A percentile compares a stretch with the other conserved stretches of the same genome.
phyloP scores from a whole-genome alignment of 2,329 filamentous ascomycete genomes.

The Escovopsis sp. region DNA sequence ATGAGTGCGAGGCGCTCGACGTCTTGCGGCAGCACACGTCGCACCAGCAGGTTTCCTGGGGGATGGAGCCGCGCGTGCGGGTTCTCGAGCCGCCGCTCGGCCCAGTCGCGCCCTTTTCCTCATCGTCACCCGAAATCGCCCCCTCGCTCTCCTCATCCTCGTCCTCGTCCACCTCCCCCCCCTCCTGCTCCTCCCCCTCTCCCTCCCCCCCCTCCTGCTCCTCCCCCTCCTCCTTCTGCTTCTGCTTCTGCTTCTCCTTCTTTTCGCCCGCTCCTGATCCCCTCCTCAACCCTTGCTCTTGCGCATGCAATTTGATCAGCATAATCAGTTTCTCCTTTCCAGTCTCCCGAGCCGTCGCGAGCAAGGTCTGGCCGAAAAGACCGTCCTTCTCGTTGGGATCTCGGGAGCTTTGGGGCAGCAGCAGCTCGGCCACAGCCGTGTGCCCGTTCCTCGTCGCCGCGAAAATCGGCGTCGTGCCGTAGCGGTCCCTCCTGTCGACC shows the following conservation, averaged over 20 bases:
- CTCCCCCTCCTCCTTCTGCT: no score
- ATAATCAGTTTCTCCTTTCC: slow-evolving; percentile 1
- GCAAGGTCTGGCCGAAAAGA: slow-evolving; percentile 1
- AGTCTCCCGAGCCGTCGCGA: slow-evolving; percentile 1
- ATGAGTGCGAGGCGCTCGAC: slow-evolving; percentile 2
- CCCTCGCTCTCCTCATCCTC: no score
- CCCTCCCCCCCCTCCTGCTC: no score
- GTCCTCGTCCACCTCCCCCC: not conserved
- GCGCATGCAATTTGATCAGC: not conserved
- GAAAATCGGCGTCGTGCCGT: slow-evolving; percentile 4
- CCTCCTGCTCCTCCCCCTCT: not conserved
- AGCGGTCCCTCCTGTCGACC: slow-evolving; percentile 1
- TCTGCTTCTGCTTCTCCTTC: not conserved
- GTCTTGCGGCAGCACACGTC: slow-evolving; percentile 3
- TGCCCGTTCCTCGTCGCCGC: slow-evolving; percentile 5
- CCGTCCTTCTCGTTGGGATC: slow-evolving; percentile 2
- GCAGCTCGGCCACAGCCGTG: not conserved
- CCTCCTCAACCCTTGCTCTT: no score
- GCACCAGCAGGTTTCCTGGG: slow-evolving; percentile 2
- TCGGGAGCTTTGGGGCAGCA: not conserved
- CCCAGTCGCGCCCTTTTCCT: no score
- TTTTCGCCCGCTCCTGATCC: no score
- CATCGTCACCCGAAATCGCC: no score
- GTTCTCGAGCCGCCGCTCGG: no score
- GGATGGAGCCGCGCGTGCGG: no score